These are phyloP conservation scores for Penicillium silybi DNA, from an alignment of 495 filamentous ascomycete genomes.

Conservation along the genomic window DNA sequence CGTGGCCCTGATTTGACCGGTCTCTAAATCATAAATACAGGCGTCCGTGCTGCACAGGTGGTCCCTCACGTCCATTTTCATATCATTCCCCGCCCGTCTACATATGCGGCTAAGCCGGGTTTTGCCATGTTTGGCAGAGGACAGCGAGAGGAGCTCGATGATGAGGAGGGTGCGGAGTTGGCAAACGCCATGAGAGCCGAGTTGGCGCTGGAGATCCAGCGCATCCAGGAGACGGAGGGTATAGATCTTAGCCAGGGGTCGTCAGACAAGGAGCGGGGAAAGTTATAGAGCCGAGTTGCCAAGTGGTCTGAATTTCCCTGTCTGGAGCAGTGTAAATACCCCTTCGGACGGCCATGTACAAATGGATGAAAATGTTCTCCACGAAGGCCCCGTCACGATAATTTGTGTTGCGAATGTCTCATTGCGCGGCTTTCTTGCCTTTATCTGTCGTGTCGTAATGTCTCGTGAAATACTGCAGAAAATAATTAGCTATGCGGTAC, in stretches of 20 bases:
- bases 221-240: constrained; percentile 40
- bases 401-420: background rate
- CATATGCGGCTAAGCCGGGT: constrained; percentile 44
- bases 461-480: background rate
- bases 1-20: background rate
- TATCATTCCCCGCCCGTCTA: constrained; percentile 67
- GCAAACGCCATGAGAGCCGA: constrained; percentile 58
- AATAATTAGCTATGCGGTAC: background rate
- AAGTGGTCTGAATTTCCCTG: background rate
- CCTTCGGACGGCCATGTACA: background rate
- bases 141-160: constrained; percentile 76
- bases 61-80: constrained; percentile 93
- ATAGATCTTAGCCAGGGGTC: constrained; percentile 33
- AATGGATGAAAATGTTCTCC: background rate
- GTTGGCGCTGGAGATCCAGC: constrained; percentile 52
- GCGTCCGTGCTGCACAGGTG: constrained; percentile 79
- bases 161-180: constrained; percentile 69
- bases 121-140: constrained; percentile 83
- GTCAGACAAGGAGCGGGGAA: constrained; percentile 19
- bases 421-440: constrained; percentile 3
- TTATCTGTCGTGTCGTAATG: background rate
- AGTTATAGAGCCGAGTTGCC: constrained; percentile 10
- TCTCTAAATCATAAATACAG: constrained; percentile 26
- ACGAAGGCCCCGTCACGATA: too few relatives aligned
- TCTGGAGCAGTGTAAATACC: background rate